These are phyloP conservation scores for Friedmanniomyces endolithicus DNA, from an alignment of 495 filamentous ascomycete genomes.

Conservation along the genomic window DNA sequence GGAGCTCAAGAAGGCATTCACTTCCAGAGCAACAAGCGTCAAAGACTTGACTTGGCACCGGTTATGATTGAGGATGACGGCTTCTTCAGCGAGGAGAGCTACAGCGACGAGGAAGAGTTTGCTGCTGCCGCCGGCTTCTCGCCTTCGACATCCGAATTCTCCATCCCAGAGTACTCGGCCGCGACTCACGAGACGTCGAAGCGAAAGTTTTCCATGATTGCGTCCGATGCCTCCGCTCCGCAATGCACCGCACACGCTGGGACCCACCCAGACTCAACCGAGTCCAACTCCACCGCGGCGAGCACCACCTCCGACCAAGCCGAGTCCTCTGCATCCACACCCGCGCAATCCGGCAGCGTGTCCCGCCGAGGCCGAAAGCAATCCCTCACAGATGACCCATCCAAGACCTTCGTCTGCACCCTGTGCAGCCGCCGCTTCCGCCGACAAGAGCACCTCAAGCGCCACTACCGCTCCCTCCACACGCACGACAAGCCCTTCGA, in stretches of 20 bases:
- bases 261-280: conserved; percentile 21
- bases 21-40: conserved; percentile 64
- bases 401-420: conserved; percentile 95
- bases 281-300: conserved; percentile 26
- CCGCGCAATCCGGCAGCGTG: conserved; percentile 47
- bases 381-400: conserved; percentile 92
- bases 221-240: conserved; percentile 15
- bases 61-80: conserved; percentile 48
- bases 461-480: conserved; percentile 95
- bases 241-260: conserved; percentile 23
- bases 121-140: conserved; percentile 14
- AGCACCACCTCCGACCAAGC: conserved; percentile 28
- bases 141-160: conserved; percentile 18
- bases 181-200: background rate
- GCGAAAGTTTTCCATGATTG: conserved; percentile 7
- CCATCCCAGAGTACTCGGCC: conserved; percentile 10
- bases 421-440: conserved; percentile 95
- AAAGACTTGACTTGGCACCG: conserved; percentile 53
- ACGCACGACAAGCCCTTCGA: conserved; percentile 98
- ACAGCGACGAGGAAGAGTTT: conserved; percentile 55
- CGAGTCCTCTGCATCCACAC: conserved; percentile 17
- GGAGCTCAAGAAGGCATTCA: conserved; percentile 44
- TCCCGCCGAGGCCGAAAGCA: conserved; percentile 97
- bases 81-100: conserved; percentile 61
- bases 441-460: conserved; percentile 96